Conservation (phyloP, 179 eudicot genomes). For the Amaranthus tricolor region DNA sequence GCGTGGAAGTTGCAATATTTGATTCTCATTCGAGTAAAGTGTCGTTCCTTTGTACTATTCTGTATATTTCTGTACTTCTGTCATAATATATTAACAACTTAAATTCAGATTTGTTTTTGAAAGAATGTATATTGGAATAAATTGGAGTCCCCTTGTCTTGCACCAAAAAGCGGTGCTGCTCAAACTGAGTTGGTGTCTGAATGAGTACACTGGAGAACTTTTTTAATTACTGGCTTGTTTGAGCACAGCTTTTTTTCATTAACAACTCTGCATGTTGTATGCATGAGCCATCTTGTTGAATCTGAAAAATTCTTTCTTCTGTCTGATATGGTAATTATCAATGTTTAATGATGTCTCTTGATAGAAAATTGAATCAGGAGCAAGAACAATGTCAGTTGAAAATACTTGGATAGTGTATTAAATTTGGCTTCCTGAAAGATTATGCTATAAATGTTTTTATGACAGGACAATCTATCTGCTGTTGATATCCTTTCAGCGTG, state of each 20-base stretch:
- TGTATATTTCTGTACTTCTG: neutral
- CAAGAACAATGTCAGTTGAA: neutral
- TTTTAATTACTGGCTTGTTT: neutral
- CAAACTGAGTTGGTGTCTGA: neutral
- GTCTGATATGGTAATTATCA: neutral
- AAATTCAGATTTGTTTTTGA: neutral
- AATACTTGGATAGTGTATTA: neutral
- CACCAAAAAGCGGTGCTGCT: neutral
- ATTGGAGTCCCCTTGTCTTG: neutral
- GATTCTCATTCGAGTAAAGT: too few species aligned
- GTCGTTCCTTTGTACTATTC: neutral
- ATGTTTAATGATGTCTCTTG: neutral
- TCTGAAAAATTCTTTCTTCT: neutral
- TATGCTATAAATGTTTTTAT: slow-evolving; percentile 15
- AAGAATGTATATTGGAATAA: neutral
- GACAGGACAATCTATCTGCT: slow-evolving; percentile 98
- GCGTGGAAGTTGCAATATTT: neutral
- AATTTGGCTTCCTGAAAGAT: neutral
- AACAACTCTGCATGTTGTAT: neutral
- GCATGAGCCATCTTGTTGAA: neutral
- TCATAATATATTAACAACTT: neutral
- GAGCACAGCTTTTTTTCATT: neutral
- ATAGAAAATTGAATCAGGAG: neutral
- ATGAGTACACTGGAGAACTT: neutral
- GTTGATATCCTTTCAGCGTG: slow-evolving; percentile 98